Percentiles rank a stretch among this genome's conserved stretches.
Conservation (phyloP, 805 yeast genomes). For the Spathaspora arborariae region DNA sequence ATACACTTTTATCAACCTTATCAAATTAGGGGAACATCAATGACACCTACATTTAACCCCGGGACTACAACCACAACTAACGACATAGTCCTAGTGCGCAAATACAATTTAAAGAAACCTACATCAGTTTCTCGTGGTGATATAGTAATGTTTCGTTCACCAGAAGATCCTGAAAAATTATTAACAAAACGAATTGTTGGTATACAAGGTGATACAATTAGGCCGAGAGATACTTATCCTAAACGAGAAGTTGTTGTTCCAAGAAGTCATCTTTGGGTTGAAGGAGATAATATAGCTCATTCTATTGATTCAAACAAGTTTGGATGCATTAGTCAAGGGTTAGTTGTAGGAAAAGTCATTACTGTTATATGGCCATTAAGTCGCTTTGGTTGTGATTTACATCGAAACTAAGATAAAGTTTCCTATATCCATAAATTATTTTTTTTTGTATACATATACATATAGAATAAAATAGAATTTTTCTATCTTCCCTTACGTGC, state of each 20-base stretch:
- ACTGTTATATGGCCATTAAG: constrained; percentile 63
- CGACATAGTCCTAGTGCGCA: constrained; percentile 70
- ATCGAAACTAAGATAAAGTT: not conserved
- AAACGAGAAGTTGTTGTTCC: constrained; percentile 61
- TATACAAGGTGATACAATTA: constrained; percentile 63
- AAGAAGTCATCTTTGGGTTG: constrained; percentile 85
- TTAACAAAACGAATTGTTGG: constrained; percentile 80
- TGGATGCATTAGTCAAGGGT: constrained; percentile 83
- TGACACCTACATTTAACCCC: constrained; percentile 89
- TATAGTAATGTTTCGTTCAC: constrained; percentile 74
- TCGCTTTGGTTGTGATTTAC: constrained; percentile 26
- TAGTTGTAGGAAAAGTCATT: constrained; percentile 74
- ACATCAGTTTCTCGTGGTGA: constrained; percentile 56
- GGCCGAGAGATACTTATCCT: constrained; percentile 65
- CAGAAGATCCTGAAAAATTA: constrained; percentile 71
- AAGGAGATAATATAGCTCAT: constrained; percentile 80
- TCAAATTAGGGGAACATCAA: constrained; percentile 73
- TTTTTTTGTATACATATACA: not conserved
- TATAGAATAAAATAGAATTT: not conserved
- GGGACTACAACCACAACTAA: constrained; percentile 40
- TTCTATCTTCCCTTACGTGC: constrained; percentile 4
- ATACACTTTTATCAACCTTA: constrained; percentile 74
- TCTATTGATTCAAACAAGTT: constrained; percentile 82
- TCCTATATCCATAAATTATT: not conserved
- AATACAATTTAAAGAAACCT: constrained; percentile 50